Conservation (phyloP, 1,139 yeast species). For the Magnusiomyces tetraspermus region DNA sequence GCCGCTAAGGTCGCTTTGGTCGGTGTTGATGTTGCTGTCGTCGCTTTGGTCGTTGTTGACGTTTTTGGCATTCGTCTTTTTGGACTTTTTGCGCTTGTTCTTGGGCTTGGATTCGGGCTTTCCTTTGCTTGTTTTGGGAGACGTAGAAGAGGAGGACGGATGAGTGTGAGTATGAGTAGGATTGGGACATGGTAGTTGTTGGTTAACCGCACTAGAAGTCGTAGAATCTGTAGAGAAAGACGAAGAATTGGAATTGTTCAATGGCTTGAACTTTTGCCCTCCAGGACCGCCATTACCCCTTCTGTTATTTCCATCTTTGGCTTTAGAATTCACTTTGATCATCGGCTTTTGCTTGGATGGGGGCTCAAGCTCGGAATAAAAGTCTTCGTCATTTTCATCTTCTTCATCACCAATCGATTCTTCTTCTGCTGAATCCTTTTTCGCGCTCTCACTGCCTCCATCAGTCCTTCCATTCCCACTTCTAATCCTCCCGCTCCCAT, state of each 20-base stretch:
- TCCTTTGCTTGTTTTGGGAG: background rate
- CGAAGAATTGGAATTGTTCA: too few species aligned
- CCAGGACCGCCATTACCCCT: background rate
- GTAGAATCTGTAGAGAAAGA: too few species aligned
- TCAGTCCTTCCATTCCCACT: background rate
- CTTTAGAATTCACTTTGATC: background rate
- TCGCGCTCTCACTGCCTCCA: background rate
- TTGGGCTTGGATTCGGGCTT: background rate
- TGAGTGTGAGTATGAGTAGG: background rate
- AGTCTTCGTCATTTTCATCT: background rate
- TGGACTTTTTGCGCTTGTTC: background rate
- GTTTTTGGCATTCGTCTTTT: background rate
- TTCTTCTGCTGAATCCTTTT: background rate
- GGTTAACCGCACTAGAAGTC: too few species aligned
- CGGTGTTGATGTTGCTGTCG: background rate
- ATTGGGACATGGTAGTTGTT: too few species aligned
- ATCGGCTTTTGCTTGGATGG: background rate
- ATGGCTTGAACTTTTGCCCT: background rate
- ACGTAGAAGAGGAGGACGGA: background rate
- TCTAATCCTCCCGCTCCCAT: background rate
- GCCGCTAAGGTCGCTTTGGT: constrained; percentile 22
- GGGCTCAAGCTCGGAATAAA: too few species aligned
- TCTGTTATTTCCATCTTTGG: background rate
- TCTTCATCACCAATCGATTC: background rate
- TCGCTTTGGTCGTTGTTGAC: background rate